Evolutionary conservation across 345 rosid species (phyloP), one percentile per base, ranked within the genome.

Genomic region (Kernera saxatilis): DNA sequence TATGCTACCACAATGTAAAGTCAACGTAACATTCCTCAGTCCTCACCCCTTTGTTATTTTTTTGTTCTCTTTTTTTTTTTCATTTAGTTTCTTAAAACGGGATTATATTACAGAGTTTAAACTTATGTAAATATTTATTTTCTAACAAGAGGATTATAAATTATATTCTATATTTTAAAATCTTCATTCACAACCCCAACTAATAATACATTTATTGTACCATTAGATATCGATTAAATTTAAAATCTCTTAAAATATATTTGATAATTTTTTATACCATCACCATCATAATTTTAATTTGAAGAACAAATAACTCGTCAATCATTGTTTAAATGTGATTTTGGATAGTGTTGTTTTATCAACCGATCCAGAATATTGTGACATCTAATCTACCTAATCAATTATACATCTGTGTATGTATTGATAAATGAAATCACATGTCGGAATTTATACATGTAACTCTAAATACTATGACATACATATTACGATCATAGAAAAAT

Each of bases 351-450:
- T 60, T 25, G 69, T 68, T 75, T 74, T 44, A 75, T 60, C 74
- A 75, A 75, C 74, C 74, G 6, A 60, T 68, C 73, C 73, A 33
- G 55, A 59, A 26, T 67, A 75, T 52, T 37, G 33, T 68, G 68
- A 75, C 78, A 68, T 67, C 12, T 68, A 75, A 44, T 36, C 64
- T 52, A 68, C 69, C 78, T 43, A 68, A 60, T 75, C 69, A 67
- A 41, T 58, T 23, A 67, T 51, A 26, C 23, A 68, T 4, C 59
- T 52, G 41, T 50, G 12, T 48, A 57, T 18, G 36, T 63, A 45
- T 3, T 21, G 27, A 14, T 45, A 65, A 44, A 37, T 21, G 12
- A 56, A 44, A 46, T 19, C n/a, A 19, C 32, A 64, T 32, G 17
- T 63, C 5, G 17, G 22, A 46, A 12, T 23, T 23, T 33, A 7